Base-by-base conservation (phyloP, 805 yeast species). In the Metahyphopichia silvanorum region DNA sequence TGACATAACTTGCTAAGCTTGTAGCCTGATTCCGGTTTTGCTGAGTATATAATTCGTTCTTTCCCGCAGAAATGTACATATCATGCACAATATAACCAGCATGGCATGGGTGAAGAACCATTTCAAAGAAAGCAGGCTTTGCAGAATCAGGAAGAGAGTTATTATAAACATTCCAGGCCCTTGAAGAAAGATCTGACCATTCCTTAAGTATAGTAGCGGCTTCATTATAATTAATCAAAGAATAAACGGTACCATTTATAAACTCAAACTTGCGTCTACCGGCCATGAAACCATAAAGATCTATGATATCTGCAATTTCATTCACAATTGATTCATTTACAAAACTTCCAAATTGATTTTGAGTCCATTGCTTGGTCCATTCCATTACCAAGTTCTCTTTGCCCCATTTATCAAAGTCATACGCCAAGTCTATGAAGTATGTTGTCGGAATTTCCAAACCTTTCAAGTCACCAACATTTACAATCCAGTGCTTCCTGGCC, bases 401-500 rank as follows among this genome's bases (percentile, higher is more conserved):
- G n/a, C 47, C 42, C 45, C 45, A 42, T 16, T 11, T 31, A 11
- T 40, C 42, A 28, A 39, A 35, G 27, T 44, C 44, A 19, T 43
- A 44, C 8, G 33, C 49, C 16, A 44, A 25, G n/a, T 44, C 49
- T 18, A 51, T 31, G 36, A 32, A 51, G 25, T 43, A 43, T 18
- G 36, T 36, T 18, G 49, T 44, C 4, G 57, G 57, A 8, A 46
- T 23, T 29, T 51, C 57, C 17, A 51, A 40, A 2, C 50, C 48
- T 33, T 51, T 51, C 31, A 51, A 16, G 25, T 51, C 57, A 15
- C 57, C 57, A 7, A 51, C 54, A 31, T 51, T 51, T 10, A 51
- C 51, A 15, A 51, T 40, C 57, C 57, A 51, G 10, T 46, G 32
- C 12, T 40, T 34, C 12, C 37, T 39, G 16, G 53, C 55, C 4